phyloP scores from a whole-genome alignment of 192 early-diverging fungal genomes.

The Coemansia sp. region DNA sequence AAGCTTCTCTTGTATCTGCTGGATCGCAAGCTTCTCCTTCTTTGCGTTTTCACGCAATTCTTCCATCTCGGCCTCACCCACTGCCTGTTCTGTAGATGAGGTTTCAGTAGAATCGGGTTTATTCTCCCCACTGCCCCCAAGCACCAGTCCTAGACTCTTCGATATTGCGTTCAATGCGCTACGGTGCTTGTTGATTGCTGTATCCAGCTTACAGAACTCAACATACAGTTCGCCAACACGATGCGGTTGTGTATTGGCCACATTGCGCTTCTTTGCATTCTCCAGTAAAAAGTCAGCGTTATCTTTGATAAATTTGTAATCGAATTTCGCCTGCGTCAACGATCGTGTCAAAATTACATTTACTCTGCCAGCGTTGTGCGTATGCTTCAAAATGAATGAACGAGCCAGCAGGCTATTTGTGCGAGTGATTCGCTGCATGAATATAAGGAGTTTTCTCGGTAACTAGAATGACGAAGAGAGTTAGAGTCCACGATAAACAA shows the following conservation, averaged over 20 bases:
- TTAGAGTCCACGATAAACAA: background rate
- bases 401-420: too few species aligned
- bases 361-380: background rate
- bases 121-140: background rate
- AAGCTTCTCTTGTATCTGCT: conserved; percentile 53
- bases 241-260: conserved; percentile 52
- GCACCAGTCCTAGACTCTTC: conserved; percentile 38
- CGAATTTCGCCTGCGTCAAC: conserved; percentile 37
- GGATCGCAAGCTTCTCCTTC: conserved; percentile 61
- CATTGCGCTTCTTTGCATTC: conserved; percentile 59
- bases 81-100: background rate
- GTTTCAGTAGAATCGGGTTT: background rate
- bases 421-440: too few species aligned
- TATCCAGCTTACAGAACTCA: conserved; percentile 24
- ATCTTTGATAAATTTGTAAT: conserved; percentile 65
- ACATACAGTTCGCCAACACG: conserved; percentile 56
- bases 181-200: conserved; percentile 39
- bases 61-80: conserved; percentile 1
- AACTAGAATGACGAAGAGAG: background rate
- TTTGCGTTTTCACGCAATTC: conserved; percentile 46
- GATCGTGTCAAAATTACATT: conserved; percentile 9
- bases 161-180: conserved; percentile 52
- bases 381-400: background rate
- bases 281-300: conserved; percentile 41
- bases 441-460: background rate